Evolutionary conservation across 257 asterid species (phyloP), one percentile per base, ranked within the genome.

Genomic region (Solanum appendiculatum): DNA sequence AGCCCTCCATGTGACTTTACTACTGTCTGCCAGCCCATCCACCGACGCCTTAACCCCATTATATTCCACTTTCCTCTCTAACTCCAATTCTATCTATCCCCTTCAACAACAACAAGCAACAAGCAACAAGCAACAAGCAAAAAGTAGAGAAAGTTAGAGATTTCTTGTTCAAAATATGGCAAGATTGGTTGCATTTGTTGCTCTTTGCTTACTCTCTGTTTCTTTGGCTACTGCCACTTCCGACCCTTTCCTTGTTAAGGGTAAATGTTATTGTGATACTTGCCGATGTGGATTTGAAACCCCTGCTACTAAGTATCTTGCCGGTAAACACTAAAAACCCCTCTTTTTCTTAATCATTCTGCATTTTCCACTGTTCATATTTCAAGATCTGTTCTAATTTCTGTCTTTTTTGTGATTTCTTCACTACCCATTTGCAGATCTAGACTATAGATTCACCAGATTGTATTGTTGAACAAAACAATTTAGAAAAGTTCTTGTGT

Each of bases 261-360:
- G 99, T 2, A 70, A 14, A 27, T 92, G 86, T 8, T 95, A 94
- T 91, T 93, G 96, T 85, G 99, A 96, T 87, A 92, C 94, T 80
- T 96, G 99, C 93, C 96, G 91, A 75, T 95, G 94, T 82, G 99
- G 98, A 48, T 95, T 86, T 29, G 96, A 95, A 90, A 94, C 95
- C 56, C 27, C 86, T 7, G 96, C 95, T 87, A 39, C 93, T 82
- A 89, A 85, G 58, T 87, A 87, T 85, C 89, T 92, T 66, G 81
- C 91, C 11, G 96, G 98, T 95, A 75, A 87, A 29, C 83, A 56
- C 3, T 68, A 1, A 25, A 51, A 23, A 0, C 2, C 7, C 8
- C 29, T 15, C 25, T 23, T 33, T 33, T 39, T 34, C 4, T 16
- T 5, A 13, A 25, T 51, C 63, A n/a, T 37, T 6, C 20, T 40